Evolutionary conservation across 2,329 filamentous ascomycete genomes (phyloP), one percentile per base, ranked within the genome.

Genomic region (Neoscytalidium dimidiatum): DNA sequence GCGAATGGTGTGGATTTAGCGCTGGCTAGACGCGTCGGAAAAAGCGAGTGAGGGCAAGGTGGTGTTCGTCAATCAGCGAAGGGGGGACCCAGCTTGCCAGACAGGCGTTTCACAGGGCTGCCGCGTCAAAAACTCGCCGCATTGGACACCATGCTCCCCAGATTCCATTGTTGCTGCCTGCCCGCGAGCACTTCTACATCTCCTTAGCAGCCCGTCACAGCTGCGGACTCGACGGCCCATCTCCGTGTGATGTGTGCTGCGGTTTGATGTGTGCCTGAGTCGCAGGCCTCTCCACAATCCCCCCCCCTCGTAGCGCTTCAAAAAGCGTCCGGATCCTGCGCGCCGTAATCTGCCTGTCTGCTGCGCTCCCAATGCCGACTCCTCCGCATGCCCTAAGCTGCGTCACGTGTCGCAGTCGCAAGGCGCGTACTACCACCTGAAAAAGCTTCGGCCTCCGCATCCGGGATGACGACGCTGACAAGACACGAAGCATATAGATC

Each of bases 381-480:
- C 61, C 61, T n/a, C 19, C 61, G 13, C 31, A 33, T 35, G 46
- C 48, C 14, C 48, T 63, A 19, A 63, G 61, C 23, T 63, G 61
- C 61, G 38, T 63, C 35, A 63, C 46, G 46, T 63, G 61, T 26
- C 61, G 61, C 46, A 23, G 33, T 8, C 52, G 52, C 28, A 56
- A 56, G 52, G 52, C 21, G n/a, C 21, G 52, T 17, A 4, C 2
- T 11, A 19, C 21, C 19, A 17, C 13, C 11, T 23, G 13, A n/a
- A n/a, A n/a, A n/a, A n/a, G 11, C 48, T 19, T 11, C 14, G 7
- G 9, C 26, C 28, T 9, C 19, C 19, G n/a, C n/a, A 3, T 8
- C 11, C 19, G 21, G 17, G 51, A n/a, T 33, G 52, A 26, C 31
- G 31, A 9, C 31, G 14, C 38, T 41, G 38, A 41, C 38, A n/a